These are phyloP conservation scores for Galium porrigens DNA, from an alignment of 305 asterid genomes.

Conservation along the genomic window DNA sequence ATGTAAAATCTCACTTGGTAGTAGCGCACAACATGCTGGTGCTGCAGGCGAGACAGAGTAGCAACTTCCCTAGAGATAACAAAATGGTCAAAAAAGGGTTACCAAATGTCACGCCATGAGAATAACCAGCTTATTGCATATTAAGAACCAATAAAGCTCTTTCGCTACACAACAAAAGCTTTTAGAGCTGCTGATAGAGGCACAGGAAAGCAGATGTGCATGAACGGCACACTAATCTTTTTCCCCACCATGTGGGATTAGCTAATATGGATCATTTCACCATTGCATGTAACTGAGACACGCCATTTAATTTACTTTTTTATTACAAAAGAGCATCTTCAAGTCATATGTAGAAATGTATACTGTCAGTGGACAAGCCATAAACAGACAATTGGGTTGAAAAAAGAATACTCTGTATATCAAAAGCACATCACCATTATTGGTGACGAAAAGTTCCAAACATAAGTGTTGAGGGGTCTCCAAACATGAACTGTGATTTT, in stretches of 20 bases:
- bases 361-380: not conserved
- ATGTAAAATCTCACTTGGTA: constrained; percentile 50
- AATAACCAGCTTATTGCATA: not conserved
- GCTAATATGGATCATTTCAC: not conserved
- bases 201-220: not conserved
- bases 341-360: not conserved
- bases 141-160: not conserved
- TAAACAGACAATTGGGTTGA: not conserved
- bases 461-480: not conserved
- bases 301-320: not conserved
- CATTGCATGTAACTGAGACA: not conserved
- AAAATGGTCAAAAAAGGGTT: not conserved
- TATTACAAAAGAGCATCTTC: not conserved
- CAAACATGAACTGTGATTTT: not conserved
- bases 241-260: not conserved
- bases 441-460: not conserved
- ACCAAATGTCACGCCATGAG: not conserved
- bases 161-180: not conserved
- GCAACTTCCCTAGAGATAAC: constrained; percentile 64
- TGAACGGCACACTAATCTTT: not conserved
- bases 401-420: not conserved
- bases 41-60: constrained; percentile 90
- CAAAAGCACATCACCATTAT: not conserved
- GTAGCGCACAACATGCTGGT: constrained; percentile 90
- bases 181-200: not conserved